Evolutionary conservation across 1,139 yeast genomes (phyloP).

Genomic region (Debaryomyces nepalensis): DNA sequence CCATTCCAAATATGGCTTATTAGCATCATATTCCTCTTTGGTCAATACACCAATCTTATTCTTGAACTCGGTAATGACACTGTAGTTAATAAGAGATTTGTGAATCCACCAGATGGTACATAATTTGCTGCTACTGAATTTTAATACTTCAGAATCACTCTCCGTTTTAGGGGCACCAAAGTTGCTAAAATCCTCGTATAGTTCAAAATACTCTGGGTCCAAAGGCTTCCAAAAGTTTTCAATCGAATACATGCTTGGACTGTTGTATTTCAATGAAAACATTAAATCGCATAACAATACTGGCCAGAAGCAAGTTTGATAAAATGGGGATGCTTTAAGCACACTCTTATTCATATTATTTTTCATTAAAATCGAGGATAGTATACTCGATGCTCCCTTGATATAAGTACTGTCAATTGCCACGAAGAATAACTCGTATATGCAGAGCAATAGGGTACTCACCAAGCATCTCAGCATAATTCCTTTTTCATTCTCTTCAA

Average conservation of each 20-base stretch:
- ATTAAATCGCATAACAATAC: constrained; percentile 41
- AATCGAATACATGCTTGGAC: constrained; percentile 37
- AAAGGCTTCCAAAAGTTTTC: constrained; percentile 36
- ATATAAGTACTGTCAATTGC: constrained; percentile 43
- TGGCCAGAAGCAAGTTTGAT: constrained; percentile 43
- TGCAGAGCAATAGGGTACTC: constrained; percentile 42
- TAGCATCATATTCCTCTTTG: constrained; percentile 28
- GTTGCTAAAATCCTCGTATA: constrained; percentile 20
- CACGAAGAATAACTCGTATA: constrained; percentile 44
- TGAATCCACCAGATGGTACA: constrained; percentile 44
- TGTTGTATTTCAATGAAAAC: constrained; percentile 36
- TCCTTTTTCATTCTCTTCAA: constrained; percentile 31
- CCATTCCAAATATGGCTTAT: constrained; percentile 35
- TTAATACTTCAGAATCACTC: constrained; percentile 6
- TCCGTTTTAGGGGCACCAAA: constrained; percentile 2
- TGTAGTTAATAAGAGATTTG: constrained; percentile 34
- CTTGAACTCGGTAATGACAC: constrained; percentile 36
- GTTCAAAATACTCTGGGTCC: constrained; percentile 36
- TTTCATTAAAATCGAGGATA: constrained; percentile 32
- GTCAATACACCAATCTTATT: constrained; percentile 33
- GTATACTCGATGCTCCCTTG: constrained; percentile 40
- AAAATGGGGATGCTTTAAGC: constrained; percentile 34
- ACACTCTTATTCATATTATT: constrained; percentile 24
- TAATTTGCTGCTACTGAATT: constrained; percentile 3
- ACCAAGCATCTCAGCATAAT: constrained; percentile 40